phyloP scores from a whole-genome alignment of 331 rosid genomes.

The Malus hybrid region DNA sequence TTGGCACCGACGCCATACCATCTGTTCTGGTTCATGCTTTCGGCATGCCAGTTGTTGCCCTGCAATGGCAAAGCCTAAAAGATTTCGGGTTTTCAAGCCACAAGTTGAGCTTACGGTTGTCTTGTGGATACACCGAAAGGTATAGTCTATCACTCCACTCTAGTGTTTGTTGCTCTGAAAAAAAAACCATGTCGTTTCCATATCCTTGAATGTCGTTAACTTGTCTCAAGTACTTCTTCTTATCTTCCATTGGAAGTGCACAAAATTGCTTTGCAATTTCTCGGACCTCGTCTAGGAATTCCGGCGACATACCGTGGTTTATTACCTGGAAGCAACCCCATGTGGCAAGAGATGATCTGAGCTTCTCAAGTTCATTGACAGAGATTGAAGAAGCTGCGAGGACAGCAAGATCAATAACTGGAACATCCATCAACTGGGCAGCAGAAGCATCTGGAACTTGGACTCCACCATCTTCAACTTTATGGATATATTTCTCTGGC shows the following conservation, averaged over 20 bases:
- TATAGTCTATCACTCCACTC: constrained; percentile 47
- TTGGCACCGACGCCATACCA: too few species aligned
- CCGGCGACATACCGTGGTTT: too few species aligned
- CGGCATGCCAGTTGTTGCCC: too few species aligned
- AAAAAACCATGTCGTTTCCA: constrained; percentile 42
- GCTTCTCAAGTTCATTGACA: too few species aligned
- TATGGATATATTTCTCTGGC: constrained; percentile 11
- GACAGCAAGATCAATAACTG: too few species aligned
- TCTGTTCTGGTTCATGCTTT: too few species aligned
- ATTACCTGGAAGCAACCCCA: too few species aligned
- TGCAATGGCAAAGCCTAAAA: constrained; percentile 20
- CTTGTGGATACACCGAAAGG: constrained; percentile 22
- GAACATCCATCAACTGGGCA: too few species aligned
- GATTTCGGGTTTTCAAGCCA: constrained; percentile 57
- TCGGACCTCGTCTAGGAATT: constrained; percentile 8
- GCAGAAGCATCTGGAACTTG: too few species aligned
- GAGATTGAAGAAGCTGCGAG: too few species aligned
- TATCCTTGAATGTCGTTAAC: constrained; percentile 45
- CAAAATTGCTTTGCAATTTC: constrained; percentile 44
- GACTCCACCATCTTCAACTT: too few species aligned
- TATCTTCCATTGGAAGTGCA: constrained; percentile 46
- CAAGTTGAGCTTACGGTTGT: constrained; percentile 21
- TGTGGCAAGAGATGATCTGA: too few species aligned
- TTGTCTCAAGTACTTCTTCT: constrained; percentile 38
- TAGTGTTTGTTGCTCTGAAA: constrained; percentile 33